These are phyloP conservation scores for Odontarrhena argentea DNA, from an alignment of 345 rosid species.

Conservation along the genomic window DNA sequence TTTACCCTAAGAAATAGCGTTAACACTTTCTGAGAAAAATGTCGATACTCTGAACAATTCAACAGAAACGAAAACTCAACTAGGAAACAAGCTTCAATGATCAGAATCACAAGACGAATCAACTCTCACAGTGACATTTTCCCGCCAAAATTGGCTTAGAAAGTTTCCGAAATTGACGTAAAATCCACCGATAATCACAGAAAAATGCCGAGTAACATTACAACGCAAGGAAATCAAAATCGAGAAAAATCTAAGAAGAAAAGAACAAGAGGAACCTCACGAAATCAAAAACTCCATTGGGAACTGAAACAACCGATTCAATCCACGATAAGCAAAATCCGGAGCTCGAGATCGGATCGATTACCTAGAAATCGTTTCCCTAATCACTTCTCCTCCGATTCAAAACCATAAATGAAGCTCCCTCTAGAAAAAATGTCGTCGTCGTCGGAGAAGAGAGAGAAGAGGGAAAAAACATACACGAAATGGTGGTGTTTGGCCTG, in stretches of 20 bases:
- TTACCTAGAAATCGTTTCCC: slow-evolving; percentile 22
- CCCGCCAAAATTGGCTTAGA: slow-evolving; percentile 33
- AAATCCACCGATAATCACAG: background rate
- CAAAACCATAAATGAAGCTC: background rate
- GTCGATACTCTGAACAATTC: too few species aligned
- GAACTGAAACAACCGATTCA: slow-evolving; percentile 11
- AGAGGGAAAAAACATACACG: slow-evolving; percentile 9
- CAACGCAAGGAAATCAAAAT: background rate
- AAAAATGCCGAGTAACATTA: background rate
- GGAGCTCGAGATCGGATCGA: slow-evolving; percentile 15
- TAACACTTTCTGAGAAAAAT: too few species aligned
- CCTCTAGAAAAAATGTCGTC: slow-evolving; percentile 12
- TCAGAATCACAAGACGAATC: background rate
- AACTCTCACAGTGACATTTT: slow-evolving; percentile 5
- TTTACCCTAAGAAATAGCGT: background rate
- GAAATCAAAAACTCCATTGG: slow-evolving; percentile 1
- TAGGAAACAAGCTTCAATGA: background rate
- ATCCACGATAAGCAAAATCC: slow-evolving; percentile 14
- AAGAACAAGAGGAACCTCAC: slow-evolving; percentile 4
- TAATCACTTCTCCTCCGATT: background rate
- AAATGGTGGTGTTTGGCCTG: background rate
- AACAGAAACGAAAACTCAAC: too few species aligned
- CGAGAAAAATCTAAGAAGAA: background rate
- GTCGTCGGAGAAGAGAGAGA: background rate
- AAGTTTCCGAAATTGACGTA: slow-evolving; percentile 6